Evolutionary conservation across 805 yeast species (phyloP), one percentile per base, ranked within the genome.

Genomic region (Maudiozyma bulderi): DNA sequence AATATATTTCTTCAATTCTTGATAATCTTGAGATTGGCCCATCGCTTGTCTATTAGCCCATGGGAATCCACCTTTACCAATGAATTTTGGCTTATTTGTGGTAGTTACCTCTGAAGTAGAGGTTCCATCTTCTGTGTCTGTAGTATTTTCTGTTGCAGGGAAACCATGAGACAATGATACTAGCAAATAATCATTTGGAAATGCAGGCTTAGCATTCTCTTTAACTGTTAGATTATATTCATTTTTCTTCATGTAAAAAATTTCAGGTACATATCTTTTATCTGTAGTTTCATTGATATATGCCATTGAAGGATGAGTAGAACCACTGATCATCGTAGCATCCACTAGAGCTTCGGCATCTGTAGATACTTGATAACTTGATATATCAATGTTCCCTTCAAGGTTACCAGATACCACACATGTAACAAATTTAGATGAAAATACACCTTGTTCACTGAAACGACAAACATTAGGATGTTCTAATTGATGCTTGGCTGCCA

Each of bases 131-230:
- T 42, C 37, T 30, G 35, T 32, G 2, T 40, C 43, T 5, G 6
- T 33, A 14, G 40, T 15, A 9, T 11, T 53, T n/a, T 41, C 15
- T 54, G 74, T 47, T 53, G 81, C 77, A 1, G 96, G 95, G 75
- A 93, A 91, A 3, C 98, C 96, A 65, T 93, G 98, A 5, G 95
- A 83, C 53, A 91, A 69, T 2, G 96, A 82, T 0, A 91, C 95
- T 47, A 93, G 68, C 51, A 89, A 66, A 62, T 86, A 89, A 52
- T 89, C 96, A n/a, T 85, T 89, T 1, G 97, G 97, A 64, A 89
- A 86, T 28, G 93, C 85, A 1, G 96, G 96, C 58, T 84, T 84
- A 1, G 96, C 95, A 61, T 86, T 84, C 40, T 81, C 78, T 58
- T 88, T 88, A n/a, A 93, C 95, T 37, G 87, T 81, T 32, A 88